phyloP scores from a whole-genome alignment of 495 filamentous ascomycete species.

The Saxophila tyrrhenica region DNA sequence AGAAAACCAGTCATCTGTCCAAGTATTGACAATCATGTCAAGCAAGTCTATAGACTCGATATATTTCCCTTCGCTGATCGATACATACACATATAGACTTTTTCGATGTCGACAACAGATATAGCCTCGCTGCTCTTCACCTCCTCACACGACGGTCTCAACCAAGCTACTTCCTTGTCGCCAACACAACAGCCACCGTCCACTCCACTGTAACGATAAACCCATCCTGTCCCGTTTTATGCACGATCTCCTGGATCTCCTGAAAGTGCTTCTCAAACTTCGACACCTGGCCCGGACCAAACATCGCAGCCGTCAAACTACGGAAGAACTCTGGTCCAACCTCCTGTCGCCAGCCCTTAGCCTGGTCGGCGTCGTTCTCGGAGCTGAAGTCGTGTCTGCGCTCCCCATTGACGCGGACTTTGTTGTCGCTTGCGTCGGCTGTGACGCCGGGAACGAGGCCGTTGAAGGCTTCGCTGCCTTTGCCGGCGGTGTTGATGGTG shows the following conservation, averaged over 20 bases:
- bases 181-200: slow-evolving; percentile 13
- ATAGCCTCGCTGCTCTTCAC: no score
- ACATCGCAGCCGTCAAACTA: slow-evolving; percentile 8
- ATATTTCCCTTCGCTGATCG: neutral
- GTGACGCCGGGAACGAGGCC: slow-evolving; percentile 5
- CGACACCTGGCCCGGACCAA: neutral
- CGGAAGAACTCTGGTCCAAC: slow-evolving; percentile 17
- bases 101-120: neutral
- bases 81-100: neutral
- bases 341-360: slow-evolving; percentile 12
- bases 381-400: slow-evolving; percentile 3
- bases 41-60: neutral
- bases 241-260: slow-evolving; percentile 13
- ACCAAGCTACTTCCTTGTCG: slow-evolving; percentile 11
- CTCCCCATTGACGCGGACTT: neutral
- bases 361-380: slow-evolving; percentile 7
- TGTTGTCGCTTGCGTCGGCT: slow-evolving; percentile 4
- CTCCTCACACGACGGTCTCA: no score
- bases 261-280: slow-evolving; percentile 12
- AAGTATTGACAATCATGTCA: neutral
- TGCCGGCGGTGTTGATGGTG: slow-evolving; percentile 12
- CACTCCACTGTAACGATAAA: slow-evolving; percentile 12
- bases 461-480: slow-evolving; percentile 4
- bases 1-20: neutral
- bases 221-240: slow-evolving; percentile 13